These are phyloP conservation scores for Colletotrichum sp. DNA, from an alignment of 2,329 filamentous ascomycete genomes.

Conservation along the genomic window DNA sequence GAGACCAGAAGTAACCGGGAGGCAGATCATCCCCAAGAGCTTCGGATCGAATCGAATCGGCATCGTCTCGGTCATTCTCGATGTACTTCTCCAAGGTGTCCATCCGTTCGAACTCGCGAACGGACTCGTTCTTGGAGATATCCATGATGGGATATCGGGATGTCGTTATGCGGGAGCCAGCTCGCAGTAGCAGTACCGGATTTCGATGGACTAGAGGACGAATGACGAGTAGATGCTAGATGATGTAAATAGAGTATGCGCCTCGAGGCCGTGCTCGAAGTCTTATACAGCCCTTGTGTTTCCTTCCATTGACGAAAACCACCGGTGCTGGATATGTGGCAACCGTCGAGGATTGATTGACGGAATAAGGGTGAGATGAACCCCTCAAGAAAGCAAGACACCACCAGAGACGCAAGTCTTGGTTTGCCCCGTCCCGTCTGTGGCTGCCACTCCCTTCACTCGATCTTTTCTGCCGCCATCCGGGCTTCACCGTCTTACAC, in stretches of 20 bases:
- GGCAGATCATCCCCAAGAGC: slow-evolving; percentile 38
- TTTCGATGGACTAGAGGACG: neutral
- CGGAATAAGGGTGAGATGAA: slow-evolving; percentile 6
- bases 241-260: neutral
- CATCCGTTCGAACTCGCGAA: slow-evolving; percentile 5
- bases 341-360: neutral
- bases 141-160: slow-evolving; percentile 15
- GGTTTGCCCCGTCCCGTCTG: neutral
- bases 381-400: neutral
- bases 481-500: neutral
- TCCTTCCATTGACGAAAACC: neutral
- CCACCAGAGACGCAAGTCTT: neutral
- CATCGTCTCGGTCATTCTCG: slow-evolving; percentile 26
- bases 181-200: neutral
- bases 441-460: neutral
- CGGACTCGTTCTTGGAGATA: slow-evolving; percentile 21
- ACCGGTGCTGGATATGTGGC: neutral
- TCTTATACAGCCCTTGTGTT: neutral
- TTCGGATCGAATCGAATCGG: slow-evolving; percentile 35
- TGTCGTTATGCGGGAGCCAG: slow-evolving; percentile 4
- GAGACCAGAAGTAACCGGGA: slow-evolving; percentile 39
- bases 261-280: slow-evolving; percentile 4
- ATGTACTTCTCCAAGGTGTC: slow-evolving; percentile 5
- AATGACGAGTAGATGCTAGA: neutral
- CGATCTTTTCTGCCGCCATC: neutral